A percentile compares a stretch with the other conserved stretches of the same genome.
phyloP scores from a whole-genome alignment of 2,329 filamentous ascomycete species.

The Verticillium albo-atrum region DNA sequence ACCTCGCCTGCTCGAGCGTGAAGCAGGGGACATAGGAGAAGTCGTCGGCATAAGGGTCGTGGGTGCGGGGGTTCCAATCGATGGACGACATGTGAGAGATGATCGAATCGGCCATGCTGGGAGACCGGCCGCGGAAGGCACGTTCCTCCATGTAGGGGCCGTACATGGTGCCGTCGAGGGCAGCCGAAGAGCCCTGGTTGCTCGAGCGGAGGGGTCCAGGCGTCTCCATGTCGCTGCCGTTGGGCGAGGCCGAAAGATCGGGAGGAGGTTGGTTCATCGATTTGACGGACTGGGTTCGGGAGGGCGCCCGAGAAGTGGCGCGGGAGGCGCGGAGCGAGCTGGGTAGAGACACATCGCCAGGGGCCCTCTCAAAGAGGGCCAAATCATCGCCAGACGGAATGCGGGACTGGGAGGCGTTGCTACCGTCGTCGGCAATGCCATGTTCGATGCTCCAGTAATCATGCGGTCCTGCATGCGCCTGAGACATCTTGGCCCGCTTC shows the following conservation, averaged over 20 bases:
- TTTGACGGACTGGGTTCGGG: conserved; percentile 40
- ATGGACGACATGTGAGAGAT: conserved; percentile 66
- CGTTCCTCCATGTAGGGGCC: conserved; percentile 62
- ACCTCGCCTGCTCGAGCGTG: conserved; percentile 76
- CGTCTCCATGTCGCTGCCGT: conserved; percentile 50
- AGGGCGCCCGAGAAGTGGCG: conserved; percentile 41
- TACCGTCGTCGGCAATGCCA: conserved; percentile 54
- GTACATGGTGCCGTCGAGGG: conserved; percentile 74
- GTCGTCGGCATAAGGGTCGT: conserved; percentile 75
- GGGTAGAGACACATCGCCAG: conserved; percentile 28
- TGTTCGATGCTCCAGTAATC: conserved; percentile 84
- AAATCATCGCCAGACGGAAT: conserved; percentile 37
- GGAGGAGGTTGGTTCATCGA: conserved; percentile 23
- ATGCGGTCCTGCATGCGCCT: conserved; percentile 45
- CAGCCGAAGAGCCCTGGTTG: conserved; percentile 47
- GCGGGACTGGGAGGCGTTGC: conserved; percentile 35
- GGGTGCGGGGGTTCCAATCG: conserved; percentile 51
- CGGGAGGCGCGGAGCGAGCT: conserved; percentile 32
- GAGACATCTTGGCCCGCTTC: conserved; percentile 51
- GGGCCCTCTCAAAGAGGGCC: conserved; percentile 22
- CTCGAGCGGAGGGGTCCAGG: conserved; percentile 45
- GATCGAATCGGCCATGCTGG: conserved; percentile 76
- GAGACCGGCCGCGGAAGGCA: conserved; percentile 60
- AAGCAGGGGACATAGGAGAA: conserved; percentile 92
- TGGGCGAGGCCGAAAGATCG: conserved; percentile 6